These are phyloP conservation scores for Mortierella sp. DNA, from an alignment of 371 early-diverging fungal genomes.

Conservation along the genomic window DNA sequence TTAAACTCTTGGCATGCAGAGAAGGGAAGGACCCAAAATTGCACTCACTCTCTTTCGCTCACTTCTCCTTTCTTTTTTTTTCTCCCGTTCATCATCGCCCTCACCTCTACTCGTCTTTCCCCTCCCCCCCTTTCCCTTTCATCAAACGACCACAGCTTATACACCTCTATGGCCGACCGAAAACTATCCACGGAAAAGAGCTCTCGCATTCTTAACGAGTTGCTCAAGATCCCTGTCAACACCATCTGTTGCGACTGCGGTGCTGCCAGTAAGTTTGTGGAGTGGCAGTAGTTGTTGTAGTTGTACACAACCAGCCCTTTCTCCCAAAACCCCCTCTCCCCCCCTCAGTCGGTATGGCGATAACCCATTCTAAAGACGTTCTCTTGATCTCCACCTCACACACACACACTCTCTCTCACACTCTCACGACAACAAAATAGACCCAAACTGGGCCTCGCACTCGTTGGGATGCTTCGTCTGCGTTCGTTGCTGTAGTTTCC, in stretches of 20 bases:
- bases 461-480: conserved; percentile 94
- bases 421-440: conserved; percentile 57
- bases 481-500: conserved; percentile 92
- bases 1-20: too few relatives aligned
- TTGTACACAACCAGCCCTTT: background rate
- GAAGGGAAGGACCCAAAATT: too few relatives aligned
- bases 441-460: conserved; percentile 96
- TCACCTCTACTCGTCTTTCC: background rate
- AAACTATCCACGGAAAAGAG: conserved; percentile 48
- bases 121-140: background rate
- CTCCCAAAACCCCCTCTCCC: too few relatives aligned
- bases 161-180: conserved; percentile 35
- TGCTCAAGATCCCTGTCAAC: conserved; percentile 80
- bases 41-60: too few relatives aligned
- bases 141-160: background rate
- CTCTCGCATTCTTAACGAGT: conserved; percentile 74
- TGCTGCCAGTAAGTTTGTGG: conserved; percentile 65
- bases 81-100: background rate
- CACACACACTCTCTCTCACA: conserved; percentile 1
- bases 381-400: too few relatives aligned
- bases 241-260: conserved; percentile 86
- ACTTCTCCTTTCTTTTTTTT: too few relatives aligned
- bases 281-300: background rate
- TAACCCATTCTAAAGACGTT: too few relatives aligned
- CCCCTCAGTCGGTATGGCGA: too few relatives aligned